These are phyloP conservation scores for Niveomyces coronatus DNA, from an alignment of 2,329 filamentous ascomycete species.

Conservation along the genomic window DNA sequence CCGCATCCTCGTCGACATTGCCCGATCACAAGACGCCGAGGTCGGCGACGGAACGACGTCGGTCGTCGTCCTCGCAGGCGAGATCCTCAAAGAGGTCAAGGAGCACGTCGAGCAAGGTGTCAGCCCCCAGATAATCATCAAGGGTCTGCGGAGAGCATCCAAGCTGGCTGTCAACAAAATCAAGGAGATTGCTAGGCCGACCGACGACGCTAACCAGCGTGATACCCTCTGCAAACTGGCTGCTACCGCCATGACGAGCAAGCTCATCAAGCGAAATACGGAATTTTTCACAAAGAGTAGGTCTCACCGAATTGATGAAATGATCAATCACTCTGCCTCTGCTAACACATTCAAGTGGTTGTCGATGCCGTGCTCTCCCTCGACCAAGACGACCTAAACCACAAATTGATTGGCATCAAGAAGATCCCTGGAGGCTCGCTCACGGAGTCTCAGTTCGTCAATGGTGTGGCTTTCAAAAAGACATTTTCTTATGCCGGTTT, in stretches of 20 bases:
- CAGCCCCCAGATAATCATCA: slow-evolving; percentile 95
- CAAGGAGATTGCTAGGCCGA: slow-evolving; percentile 90
- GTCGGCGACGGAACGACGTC: slow-evolving; percentile 97
- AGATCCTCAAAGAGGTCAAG: slow-evolving; percentile 93
- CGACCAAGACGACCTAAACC: slow-evolving; percentile 94
- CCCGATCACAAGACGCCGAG: slow-evolving; percentile 96
- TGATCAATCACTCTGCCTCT: no score
- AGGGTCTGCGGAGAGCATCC: slow-evolving; percentile 80
- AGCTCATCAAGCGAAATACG: slow-evolving; percentile 95
- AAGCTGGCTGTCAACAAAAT: slow-evolving; percentile 96
- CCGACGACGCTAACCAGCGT: slow-evolving; percentile 69
- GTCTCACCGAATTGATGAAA: slow-evolving; percentile 23
- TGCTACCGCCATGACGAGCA: slow-evolving; percentile 97
- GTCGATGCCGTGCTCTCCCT: slow-evolving; percentile 92
- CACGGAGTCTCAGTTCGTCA: slow-evolving; percentile 92
- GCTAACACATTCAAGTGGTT: slow-evolving; percentile 59
- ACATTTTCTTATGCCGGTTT: slow-evolving; percentile 98
- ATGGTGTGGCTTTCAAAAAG: slow-evolving; percentile 99
- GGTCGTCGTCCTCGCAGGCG: slow-evolving; percentile 92
- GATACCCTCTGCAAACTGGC: slow-evolving; percentile 86
- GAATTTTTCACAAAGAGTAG: slow-evolving; percentile 95
- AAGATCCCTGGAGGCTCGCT: slow-evolving; percentile 95
- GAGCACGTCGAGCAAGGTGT: slow-evolving; percentile 95
- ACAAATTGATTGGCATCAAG: slow-evolving; percentile 96
- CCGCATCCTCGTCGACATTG: slow-evolving; percentile 94